phyloP scores from a whole-genome alignment of 129 eudicot species.

The Saposhnikovia divaricata region DNA sequence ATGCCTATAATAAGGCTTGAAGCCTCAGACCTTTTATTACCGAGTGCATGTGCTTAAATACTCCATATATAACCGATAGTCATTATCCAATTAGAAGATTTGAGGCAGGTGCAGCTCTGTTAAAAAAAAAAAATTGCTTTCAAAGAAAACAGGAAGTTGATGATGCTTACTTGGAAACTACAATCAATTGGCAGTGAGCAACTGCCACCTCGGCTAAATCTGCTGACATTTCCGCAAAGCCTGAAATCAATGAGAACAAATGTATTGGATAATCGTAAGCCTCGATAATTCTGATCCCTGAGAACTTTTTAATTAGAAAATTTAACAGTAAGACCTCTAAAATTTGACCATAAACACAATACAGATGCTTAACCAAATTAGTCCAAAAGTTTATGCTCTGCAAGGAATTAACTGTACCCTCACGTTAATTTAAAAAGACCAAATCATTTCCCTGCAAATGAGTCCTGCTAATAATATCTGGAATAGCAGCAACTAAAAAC shows the following conservation, averaged over 20 bases:
- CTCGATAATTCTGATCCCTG: background rate
- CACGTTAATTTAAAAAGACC: background rate
- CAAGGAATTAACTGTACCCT: background rate
- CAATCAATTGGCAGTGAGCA: conserved; percentile 93
- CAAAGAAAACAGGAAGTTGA: background rate
- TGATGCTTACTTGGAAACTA: conserved; percentile 71
- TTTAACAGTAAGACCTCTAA: background rate
- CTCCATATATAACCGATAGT: background rate
- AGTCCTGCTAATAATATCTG: background rate
- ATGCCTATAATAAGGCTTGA: no score
- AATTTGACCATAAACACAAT: background rate
- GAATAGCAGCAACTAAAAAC: background rate
- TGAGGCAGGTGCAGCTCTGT: background rate
- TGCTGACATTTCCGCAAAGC: conserved; percentile 82
- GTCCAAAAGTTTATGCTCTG: background rate
- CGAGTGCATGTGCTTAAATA: background rate
- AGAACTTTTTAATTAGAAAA: background rate
- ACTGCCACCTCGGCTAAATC: conserved; percentile 82
- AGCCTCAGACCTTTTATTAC: no score
- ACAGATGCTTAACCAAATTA: background rate
- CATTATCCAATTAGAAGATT: background rate
- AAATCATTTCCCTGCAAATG: background rate
- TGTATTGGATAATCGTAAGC: background rate
- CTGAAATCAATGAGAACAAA: conserved; percentile 25
- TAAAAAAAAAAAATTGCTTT: background rate